These are phyloP conservation scores for Fusarium sp. DNA, from an alignment of 2,329 filamentous ascomycete genomes.

Conservation along the genomic window DNA sequence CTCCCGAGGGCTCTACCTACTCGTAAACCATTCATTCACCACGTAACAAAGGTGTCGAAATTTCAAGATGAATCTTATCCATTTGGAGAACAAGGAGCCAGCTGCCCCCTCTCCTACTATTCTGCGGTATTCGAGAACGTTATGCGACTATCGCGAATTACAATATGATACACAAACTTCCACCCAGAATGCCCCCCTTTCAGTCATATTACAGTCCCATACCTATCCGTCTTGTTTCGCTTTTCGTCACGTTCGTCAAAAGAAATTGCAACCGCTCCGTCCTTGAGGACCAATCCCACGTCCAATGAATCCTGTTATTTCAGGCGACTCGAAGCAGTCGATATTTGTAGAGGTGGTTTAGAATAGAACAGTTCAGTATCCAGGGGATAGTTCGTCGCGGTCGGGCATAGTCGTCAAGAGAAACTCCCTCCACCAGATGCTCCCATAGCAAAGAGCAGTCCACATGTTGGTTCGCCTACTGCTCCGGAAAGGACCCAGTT, in stretches of 20 bases:
- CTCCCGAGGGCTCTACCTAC: constrained; percentile 77
- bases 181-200: constrained; percentile 23
- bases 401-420: constrained; percentile 22
- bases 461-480: constrained; percentile 5
- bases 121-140: constrained; percentile 24
- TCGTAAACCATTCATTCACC: constrained; percentile 38
- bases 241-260: constrained; percentile 39
- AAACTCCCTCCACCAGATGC: constrained; percentile 13
- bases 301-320: constrained; percentile 3
- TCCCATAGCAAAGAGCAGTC: constrained; percentile 14
- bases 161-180: constrained; percentile 42
- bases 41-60: constrained; percentile 10
- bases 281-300: constrained; percentile 8
- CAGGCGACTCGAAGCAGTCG: constrained; percentile 18
- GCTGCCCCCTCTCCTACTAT: constrained; percentile 24
- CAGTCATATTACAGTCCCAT: constrained; percentile 34
- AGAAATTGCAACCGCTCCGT: constrained; percentile 24
- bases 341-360: constrained; percentile 28
- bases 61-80: constrained; percentile 16
- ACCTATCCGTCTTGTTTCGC: constrained; percentile 25
- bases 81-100: constrained; percentile 30
- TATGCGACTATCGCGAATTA: constrained; percentile 40
- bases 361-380: constrained; percentile 28
- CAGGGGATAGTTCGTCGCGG: constrained; percentile 1
- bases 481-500: constrained; percentile 20